These are phyloP conservation scores for Collybia mongolica DNA, from an alignment of 768 basidiomycete genomes.

Conservation along the genomic window DNA sequence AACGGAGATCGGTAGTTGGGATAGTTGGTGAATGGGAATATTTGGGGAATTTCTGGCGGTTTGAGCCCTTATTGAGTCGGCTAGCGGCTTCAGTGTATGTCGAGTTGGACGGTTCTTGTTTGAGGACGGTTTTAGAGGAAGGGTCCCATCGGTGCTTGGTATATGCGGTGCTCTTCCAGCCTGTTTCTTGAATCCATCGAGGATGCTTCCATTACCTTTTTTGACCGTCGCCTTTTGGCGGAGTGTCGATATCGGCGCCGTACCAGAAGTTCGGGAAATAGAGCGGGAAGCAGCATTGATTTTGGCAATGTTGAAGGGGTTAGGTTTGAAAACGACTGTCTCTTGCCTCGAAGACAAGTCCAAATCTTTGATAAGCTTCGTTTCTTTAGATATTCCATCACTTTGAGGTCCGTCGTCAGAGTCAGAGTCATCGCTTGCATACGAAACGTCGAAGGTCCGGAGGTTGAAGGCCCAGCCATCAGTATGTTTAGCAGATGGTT, in stretches of 20 bases:
- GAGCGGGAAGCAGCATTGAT: slow-evolving; percentile 75
- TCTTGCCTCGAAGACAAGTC: slow-evolving; percentile 64
- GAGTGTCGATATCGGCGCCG: not conserved
- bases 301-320: slow-evolving; percentile 80
- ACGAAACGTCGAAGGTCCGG: slow-evolving; percentile 20
- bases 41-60: too few relatives aligned
- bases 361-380: slow-evolving; percentile 41
- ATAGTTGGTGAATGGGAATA: too few relatives aligned
- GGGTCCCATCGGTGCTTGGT: too few relatives aligned
- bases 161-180: slow-evolving; percentile 13
- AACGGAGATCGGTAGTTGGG: too few relatives aligned
- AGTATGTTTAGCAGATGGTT: not conserved
- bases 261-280: slow-evolving; percentile 36
- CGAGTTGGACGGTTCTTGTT: too few relatives aligned
- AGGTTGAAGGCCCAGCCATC: slow-evolving; percentile 40
- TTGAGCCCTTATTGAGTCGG: too few relatives aligned
- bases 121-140: too few relatives aligned
- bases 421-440: slow-evolving; percentile 22
- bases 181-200: slow-evolving; percentile 48
- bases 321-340: slow-evolving; percentile 63
- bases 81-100: too few relatives aligned
- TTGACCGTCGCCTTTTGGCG: not conserved
- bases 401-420: slow-evolving; percentile 8
- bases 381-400: slow-evolving; percentile 17
- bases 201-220: slow-evolving; percentile 23